Evolutionary conservation across 108 stramenopile genomes (phyloP), one percentile per base, ranked within the genome.

Genomic region (Aurantiochytrium sp.): DNA sequence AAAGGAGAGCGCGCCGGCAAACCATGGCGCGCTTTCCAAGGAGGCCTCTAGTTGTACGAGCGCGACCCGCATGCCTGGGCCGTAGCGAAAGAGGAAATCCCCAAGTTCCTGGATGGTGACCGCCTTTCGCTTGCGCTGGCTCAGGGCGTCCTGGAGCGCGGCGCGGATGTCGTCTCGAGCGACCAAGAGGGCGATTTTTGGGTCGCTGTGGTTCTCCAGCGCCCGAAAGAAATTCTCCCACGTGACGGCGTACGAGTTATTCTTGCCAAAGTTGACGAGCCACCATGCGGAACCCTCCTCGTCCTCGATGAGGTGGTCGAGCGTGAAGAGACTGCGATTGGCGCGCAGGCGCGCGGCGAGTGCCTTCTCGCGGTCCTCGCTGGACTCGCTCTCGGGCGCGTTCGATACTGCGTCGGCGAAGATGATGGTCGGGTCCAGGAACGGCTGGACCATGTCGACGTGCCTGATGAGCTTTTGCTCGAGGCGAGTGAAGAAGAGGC

Each of bases 1-100:
- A 3, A 48, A 81, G 6, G 73, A 48, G 24, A 81, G 73, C n/a
- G 73, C 73, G 32, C 73, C 73, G 8, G 73, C 73, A 42, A 81
- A 81, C 73, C 73, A 81, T 21, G 73, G 42, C n/a, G 73, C 21
- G 73, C 73, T 81, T n/a, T 15, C 17, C 27, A 48, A n/a, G 12
- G 42, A 48, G 17, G 73, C 73, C n/a, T 48, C 2, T 6, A 81
- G 73, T 1, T 81, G 73, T 1, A 81, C 32, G 27, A 81, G n/a
- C 12, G 73, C 39, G 0, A 48, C 45, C 10, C 73, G 73, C 30
- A 81, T 12, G 2, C 73, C 73, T 30, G 73, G 73, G n/a, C 73
- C 73, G 32, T 48, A 81, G 15, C 24, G n/a, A 81, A 48, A 81
- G 0, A 81, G 24, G 45, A 81, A 81, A 81, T 81, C 73, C 6